These are phyloP conservation scores for Tolypocladium inflatum DNA, from an alignment of 2,329 filamentous ascomycete species.

Conservation along the genomic window DNA sequence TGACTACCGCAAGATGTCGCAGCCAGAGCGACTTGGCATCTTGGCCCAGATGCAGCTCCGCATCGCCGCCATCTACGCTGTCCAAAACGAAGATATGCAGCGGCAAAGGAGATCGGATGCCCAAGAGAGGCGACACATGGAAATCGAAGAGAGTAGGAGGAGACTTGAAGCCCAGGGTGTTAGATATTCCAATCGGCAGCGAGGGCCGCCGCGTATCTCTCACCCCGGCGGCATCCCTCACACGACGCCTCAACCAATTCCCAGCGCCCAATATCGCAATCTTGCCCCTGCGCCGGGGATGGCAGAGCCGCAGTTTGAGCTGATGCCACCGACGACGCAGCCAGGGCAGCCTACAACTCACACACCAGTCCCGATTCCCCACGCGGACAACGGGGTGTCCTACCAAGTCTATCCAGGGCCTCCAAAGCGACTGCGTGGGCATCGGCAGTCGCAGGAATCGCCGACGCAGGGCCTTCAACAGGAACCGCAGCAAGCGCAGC, in stretches of 20 bases:
- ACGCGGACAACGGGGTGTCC: conserved; percentile 4
- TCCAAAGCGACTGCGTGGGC: conserved; percentile 19
- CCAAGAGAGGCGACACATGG: conserved; percentile 26
- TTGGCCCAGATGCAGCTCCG: conserved; percentile 31
- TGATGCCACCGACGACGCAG: conserved; percentile 13
- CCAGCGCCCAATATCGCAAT: neutral
- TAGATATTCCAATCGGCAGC: conserved; percentile 11
- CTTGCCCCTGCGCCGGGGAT: conserved; percentile 13
- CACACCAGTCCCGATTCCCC: conserved; percentile 16
- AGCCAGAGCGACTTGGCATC: conserved; percentile 26
- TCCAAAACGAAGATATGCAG: conserved; percentile 34
- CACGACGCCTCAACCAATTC: conserved; percentile 7
- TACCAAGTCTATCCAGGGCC: conserved; percentile 19
- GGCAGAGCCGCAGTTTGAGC: conserved; percentile 17
- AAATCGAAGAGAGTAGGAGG: conserved; percentile 24
- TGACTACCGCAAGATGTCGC: conserved; percentile 32
- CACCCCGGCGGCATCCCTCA: conserved; percentile 7
- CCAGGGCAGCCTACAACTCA: conserved; percentile 13
- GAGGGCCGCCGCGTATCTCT: neutral
- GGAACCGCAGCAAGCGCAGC: neutral
- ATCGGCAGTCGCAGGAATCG: conserved; percentile 6
- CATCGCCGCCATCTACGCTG: conserved; percentile 33
- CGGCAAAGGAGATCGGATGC: conserved; percentile 27
- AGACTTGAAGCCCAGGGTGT: conserved; percentile 14
- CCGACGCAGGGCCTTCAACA: neutral